A percentile compares a stretch with the other conserved stretches of the same genome.
These are phyloP conservation scores for Barnettozyma botsteinii DNA, from an alignment of 805 yeast genomes.

Conservation along the genomic window DNA sequence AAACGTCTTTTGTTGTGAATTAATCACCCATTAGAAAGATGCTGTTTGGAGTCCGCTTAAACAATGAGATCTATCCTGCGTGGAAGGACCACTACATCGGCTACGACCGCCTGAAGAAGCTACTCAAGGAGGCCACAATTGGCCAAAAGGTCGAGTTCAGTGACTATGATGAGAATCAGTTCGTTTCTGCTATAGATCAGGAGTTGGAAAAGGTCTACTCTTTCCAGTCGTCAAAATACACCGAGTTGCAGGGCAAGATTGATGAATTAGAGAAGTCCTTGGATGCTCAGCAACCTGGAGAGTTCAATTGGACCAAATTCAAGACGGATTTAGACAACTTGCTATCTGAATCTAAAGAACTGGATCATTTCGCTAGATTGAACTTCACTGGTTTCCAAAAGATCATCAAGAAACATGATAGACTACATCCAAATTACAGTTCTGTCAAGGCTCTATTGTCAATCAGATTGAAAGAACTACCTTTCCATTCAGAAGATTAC, in stretches of 20 bases:
- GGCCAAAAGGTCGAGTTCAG: conserved; percentile 43
- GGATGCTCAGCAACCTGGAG: conserved; percentile 31
- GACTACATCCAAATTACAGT: conserved; percentile 71
- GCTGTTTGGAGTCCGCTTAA: conserved; percentile 83
- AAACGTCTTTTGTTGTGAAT: background rate
- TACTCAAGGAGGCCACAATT: conserved; percentile 62
- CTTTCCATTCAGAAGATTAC: conserved; percentile 92
- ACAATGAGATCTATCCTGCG: conserved; percentile 77
- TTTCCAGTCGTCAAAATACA: conserved; percentile 64
- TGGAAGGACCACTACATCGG: conserved; percentile 76
- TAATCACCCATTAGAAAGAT: conserved; percentile 35
- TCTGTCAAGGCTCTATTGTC: conserved; percentile 87
- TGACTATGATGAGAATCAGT: conserved; percentile 64
- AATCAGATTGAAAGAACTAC: conserved; percentile 80
- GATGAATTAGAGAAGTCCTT: conserved; percentile 58
- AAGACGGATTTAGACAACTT: conserved; percentile 68
- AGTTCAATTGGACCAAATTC: conserved; percentile 54
- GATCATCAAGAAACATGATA: conserved; percentile 93
- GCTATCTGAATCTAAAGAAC: conserved; percentile 69
- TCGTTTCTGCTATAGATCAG: conserved; percentile 60
- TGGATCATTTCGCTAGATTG: conserved; percentile 84
- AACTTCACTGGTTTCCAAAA: conserved; percentile 94
- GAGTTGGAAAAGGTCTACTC: conserved; percentile 74
- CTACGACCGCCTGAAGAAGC: conserved; percentile 59
- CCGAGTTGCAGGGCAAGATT: conserved; percentile 59